phyloP scores from a whole-genome alignment of 2,329 filamentous ascomycete species.

The Aschersonia sp. region DNA sequence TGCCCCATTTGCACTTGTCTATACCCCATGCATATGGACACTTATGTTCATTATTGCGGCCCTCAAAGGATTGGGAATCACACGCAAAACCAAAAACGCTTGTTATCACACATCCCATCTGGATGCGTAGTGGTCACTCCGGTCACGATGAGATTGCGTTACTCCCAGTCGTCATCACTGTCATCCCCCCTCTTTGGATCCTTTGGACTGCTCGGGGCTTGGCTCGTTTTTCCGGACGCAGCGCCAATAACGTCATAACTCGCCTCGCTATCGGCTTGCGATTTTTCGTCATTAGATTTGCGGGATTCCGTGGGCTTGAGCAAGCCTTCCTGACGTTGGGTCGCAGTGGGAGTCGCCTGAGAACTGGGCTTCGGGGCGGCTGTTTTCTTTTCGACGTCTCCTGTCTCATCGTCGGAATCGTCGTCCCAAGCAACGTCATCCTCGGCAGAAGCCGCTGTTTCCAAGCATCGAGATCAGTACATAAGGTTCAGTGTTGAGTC shows the following conservation, averaged over 20 bases:
- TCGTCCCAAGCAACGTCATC: slow-evolving; percentile 62
- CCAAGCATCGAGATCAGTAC: background rate
- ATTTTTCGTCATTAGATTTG: slow-evolving; percentile 76
- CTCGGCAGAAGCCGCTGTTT: slow-evolving; percentile 50
- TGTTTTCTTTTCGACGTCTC: slow-evolving; percentile 11
- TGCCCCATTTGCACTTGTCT: slow-evolving; percentile 5
- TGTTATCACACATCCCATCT: slow-evolving; percentile 2
- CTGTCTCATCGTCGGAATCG: slow-evolving; percentile 43
- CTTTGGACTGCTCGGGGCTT: slow-evolving; percentile 55
- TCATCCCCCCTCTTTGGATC: slow-evolving; percentile 34
- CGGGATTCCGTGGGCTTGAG: slow-evolving; percentile 52
- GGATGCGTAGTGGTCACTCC: too few relatives aligned
- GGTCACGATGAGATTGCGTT: background rate
- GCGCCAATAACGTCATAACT: slow-evolving; percentile 89
- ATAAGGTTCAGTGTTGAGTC: background rate
- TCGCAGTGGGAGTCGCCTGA: slow-evolving; percentile 42
- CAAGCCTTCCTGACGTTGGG: slow-evolving; percentile 34
- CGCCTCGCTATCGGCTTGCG: slow-evolving; percentile 81
- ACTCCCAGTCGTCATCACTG: slow-evolving; percentile 14
- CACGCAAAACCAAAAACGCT: slow-evolving; percentile 16
- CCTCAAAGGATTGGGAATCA: slow-evolving; percentile 4
- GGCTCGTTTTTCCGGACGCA: slow-evolving; percentile 60
- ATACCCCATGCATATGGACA: slow-evolving; percentile 12
- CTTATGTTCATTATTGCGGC: slow-evolving; percentile 1
- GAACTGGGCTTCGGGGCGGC: slow-evolving; percentile 26